Percentiles rank a stretch among this genome's conserved stretches.
phyloP scores from a whole-genome alignment of 2,329 filamentous ascomycete genomes.

The Venturia pyrina region DNA sequence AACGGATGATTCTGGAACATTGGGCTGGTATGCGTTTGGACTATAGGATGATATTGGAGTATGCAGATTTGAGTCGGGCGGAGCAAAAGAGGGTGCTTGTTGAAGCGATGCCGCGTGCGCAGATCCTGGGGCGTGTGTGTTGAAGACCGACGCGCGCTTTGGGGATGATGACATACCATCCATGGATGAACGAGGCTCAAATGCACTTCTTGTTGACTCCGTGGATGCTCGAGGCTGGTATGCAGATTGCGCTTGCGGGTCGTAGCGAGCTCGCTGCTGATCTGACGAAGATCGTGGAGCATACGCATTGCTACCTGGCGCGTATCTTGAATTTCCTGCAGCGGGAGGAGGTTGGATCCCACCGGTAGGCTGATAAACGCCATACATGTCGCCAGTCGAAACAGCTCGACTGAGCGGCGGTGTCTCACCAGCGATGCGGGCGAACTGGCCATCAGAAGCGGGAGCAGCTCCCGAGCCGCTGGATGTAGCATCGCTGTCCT shows the following conservation, averaged over 20 bases:
- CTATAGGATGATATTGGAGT: background rate
- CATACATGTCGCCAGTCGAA: constrained; percentile 65
- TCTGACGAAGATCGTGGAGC: constrained; percentile 26
- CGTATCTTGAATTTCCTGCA: constrained; percentile 28
- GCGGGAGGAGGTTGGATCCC: constrained; percentile 24
- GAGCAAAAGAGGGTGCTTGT: background rate
- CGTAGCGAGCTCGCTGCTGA: background rate
- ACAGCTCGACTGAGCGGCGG: constrained; percentile 45
- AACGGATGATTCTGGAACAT: background rate
- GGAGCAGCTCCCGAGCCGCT: background rate
- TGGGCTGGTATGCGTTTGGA: background rate
- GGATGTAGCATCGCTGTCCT: constrained; percentile 36
- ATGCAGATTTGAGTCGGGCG: background rate
- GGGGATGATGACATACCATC: constrained; percentile 16
- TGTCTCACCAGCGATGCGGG: constrained; percentile 60
- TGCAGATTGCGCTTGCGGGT: constrained; percentile 10
- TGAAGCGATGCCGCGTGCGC: background rate
- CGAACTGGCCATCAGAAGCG: constrained; percentile 61
- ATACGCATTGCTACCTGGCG: constrained; percentile 33
- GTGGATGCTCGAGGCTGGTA: constrained; percentile 23
- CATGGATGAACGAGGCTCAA: constrained; percentile 8
- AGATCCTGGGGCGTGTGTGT: background rate
- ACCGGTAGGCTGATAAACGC: constrained; percentile 38
- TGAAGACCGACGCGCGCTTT: constrained; percentile 9
- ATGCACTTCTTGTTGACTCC: constrained; percentile 24